phyloP scores from a whole-genome alignment of 2,329 filamentous ascomycete species.

The Conoideocrella luteorostrata region DNA sequence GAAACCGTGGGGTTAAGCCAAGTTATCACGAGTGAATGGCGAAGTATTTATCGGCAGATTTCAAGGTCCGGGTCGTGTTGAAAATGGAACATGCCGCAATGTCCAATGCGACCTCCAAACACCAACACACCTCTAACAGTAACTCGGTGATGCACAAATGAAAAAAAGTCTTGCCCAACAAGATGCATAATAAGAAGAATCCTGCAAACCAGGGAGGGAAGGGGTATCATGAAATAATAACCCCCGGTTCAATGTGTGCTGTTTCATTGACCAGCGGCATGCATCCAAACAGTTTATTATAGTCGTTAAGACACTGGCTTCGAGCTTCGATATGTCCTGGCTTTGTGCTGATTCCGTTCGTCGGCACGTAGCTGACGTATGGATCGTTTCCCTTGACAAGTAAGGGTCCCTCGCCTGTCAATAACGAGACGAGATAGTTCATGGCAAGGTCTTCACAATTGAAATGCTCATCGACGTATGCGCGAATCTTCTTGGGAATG shows the following conservation, averaged over 20 bases:
- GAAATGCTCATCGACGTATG: slow-evolving; percentile 30
- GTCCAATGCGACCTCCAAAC: too few species aligned
- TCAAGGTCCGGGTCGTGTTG: too few species aligned
- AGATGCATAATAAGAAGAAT: not conserved
- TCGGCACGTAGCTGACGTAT: slow-evolving; percentile 26
- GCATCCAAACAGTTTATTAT: slow-evolving; percentile 26
- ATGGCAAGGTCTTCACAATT: slow-evolving; percentile 36
- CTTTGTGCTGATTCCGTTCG: slow-evolving; percentile 26
- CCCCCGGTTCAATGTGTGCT: slow-evolving; percentile 26
- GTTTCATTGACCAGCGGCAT: slow-evolving; percentile 28
- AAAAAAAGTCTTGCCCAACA: too few species aligned
- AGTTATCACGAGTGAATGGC: too few species aligned
- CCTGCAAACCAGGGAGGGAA: not conserved
- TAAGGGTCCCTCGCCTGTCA: slow-evolving; percentile 28
- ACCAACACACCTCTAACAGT: too few species aligned
- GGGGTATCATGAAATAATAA: slow-evolving; percentile 18
- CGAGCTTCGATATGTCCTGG: slow-evolving; percentile 26
- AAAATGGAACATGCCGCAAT: too few species aligned
- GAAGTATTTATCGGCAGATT: too few species aligned
- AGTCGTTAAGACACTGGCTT: slow-evolving; percentile 29
- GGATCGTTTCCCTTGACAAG: slow-evolving; percentile 25
- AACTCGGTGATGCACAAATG: too few species aligned
- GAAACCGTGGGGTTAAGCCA: too few species aligned
- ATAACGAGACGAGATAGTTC: slow-evolving; percentile 27
- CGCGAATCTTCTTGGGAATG: slow-evolving; percentile 23